phyloP scores from a whole-genome alignment of 495 filamentous ascomycete genomes.

The Darksidea phi region DNA sequence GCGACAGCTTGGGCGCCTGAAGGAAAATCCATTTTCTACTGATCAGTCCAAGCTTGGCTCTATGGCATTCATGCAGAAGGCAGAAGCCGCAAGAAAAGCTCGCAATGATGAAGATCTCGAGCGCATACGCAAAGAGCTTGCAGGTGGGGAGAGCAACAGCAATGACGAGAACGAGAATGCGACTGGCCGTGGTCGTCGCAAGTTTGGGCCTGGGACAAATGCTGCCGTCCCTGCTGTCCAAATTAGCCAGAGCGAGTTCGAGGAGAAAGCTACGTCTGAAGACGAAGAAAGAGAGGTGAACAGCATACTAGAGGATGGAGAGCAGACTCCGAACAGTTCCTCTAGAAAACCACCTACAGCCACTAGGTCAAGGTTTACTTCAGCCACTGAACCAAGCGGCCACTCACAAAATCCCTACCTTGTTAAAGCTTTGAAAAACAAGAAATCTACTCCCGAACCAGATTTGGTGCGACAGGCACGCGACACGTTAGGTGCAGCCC shows the following conservation, averaged over 20 bases:
- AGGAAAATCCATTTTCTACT: slow-evolving; percentile 40
- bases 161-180: slow-evolving; percentile 43
- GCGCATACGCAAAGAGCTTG: slow-evolving; percentile 70
- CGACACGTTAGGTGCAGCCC: slow-evolving; percentile 5
- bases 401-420: slow-evolving; percentile 14
- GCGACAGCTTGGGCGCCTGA: slow-evolving; percentile 59
- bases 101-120: slow-evolving; percentile 80
- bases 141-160: slow-evolving; percentile 45
- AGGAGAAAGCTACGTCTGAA: slow-evolving; percentile 58
- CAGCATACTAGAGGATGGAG: slow-evolving; percentile 38
- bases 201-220: slow-evolving; percentile 41
- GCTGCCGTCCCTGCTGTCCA: slow-evolving; percentile 1
- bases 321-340: neutral
- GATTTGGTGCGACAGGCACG: slow-evolving; percentile 17
- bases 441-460: slow-evolving; percentile 8
- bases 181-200: slow-evolving; percentile 39
- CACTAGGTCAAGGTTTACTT: neutral
- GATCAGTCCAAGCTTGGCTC: slow-evolving; percentile 57
- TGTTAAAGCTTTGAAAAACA: slow-evolving; percentile 2
- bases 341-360: neutral
- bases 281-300: slow-evolving; percentile 46
- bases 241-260: slow-evolving; percentile 53
- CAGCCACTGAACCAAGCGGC: neutral
- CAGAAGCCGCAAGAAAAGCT: slow-evolving; percentile 71
- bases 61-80: slow-evolving; percentile 92